Percentiles rank a stretch among this genome's conserved stretches.
Evolutionary conservation across 2,329 filamentous ascomycete genomes (phyloP).

Genomic region (Plenodomus tracheiphilus): DNA sequence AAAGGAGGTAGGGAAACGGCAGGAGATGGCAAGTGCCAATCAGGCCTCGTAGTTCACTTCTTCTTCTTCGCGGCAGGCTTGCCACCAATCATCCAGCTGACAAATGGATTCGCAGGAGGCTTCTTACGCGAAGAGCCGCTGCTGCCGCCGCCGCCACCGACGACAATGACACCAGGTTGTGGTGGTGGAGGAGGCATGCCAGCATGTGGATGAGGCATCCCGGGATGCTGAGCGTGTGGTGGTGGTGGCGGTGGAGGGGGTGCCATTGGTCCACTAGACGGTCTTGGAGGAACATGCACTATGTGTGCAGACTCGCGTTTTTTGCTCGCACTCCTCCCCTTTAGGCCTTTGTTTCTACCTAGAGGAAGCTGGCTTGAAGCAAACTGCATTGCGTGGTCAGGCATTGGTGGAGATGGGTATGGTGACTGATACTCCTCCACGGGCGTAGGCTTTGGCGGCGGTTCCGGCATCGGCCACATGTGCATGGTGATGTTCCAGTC

Average conservation of each 20-base stretch:
- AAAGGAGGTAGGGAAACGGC: neutral
- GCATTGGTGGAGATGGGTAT: slow-evolving; percentile 14
- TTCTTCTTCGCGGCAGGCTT: neutral
- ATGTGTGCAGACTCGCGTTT: slow-evolving; percentile 20
- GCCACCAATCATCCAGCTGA: neutral
- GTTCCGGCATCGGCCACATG: slow-evolving; percentile 53
- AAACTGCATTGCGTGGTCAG: slow-evolving; percentile 15
- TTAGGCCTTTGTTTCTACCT: slow-evolving; percentile 10
- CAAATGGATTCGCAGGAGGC: neutral
- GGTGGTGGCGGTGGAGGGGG: slow-evolving; percentile 10
- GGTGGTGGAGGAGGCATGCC: slow-evolving; percentile 12
- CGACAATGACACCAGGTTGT: too few relatives aligned
- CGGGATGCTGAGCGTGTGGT: slow-evolving; percentile 6
- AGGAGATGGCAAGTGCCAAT: neutral
- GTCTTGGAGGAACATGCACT: slow-evolving; percentile 9
- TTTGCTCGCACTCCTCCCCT: slow-evolving; percentile 15
- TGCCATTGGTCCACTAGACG: slow-evolving; percentile 5
- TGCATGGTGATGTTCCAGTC: slow-evolving; percentile 55
- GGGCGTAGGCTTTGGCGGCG: slow-evolving; percentile 16
- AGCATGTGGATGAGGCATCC: slow-evolving; percentile 8
- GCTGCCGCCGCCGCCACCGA: slow-evolving; percentile 5
- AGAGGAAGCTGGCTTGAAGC: slow-evolving; percentile 14
- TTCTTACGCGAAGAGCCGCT: slow-evolving; percentile 13
- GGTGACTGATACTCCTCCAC: slow-evolving; percentile 11
- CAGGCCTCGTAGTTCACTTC: slow-evolving; percentile 3